phyloP scores from a whole-genome alignment of 768 basidiomycete genomes.

The Termitomyces sp. region DNA sequence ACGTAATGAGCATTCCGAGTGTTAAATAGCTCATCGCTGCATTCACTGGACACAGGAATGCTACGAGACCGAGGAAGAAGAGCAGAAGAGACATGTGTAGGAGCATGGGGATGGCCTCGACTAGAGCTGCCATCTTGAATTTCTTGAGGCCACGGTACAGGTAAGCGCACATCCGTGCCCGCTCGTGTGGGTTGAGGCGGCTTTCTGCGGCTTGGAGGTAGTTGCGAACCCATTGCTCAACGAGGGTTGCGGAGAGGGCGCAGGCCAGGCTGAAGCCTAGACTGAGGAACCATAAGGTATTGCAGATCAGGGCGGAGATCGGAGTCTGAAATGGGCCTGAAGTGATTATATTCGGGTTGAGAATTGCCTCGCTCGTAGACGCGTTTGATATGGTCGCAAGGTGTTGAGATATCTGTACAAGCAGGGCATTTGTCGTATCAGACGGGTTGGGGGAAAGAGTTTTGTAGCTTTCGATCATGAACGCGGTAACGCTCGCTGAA shows the following conservation, averaged over 20 bases:
- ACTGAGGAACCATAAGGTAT: conserved; percentile 30
- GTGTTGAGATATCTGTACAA: neutral
- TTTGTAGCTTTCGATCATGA: neutral
- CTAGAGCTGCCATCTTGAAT: neutral
- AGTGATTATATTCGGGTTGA: neutral
- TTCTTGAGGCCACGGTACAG: neutral
- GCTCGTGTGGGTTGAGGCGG: neutral
- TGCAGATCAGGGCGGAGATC: conserved; percentile 30
- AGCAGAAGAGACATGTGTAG: conserved; percentile 14
- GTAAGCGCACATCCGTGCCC: neutral
- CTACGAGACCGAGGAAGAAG: conserved; percentile 31
- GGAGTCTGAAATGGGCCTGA: neutral
- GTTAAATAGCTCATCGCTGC: neutral
- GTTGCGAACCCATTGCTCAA: conserved; percentile 24
- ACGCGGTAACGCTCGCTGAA: neutral
- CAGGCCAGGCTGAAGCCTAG: conserved; percentile 19
- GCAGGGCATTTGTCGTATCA: neutral
- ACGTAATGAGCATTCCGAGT: conserved; percentile 23
- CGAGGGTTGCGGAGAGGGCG: conserved; percentile 43
- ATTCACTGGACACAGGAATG: conserved; percentile 34
- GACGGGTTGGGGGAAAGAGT: neutral
- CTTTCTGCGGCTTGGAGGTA: neutral
- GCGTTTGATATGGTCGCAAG: neutral
- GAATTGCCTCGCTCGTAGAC: neutral
- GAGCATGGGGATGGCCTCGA: neutral